Evolutionary conservation across 176 grass and related monocot genomes (phyloP).

Genomic region (Rhynchospora pubera): DNA sequence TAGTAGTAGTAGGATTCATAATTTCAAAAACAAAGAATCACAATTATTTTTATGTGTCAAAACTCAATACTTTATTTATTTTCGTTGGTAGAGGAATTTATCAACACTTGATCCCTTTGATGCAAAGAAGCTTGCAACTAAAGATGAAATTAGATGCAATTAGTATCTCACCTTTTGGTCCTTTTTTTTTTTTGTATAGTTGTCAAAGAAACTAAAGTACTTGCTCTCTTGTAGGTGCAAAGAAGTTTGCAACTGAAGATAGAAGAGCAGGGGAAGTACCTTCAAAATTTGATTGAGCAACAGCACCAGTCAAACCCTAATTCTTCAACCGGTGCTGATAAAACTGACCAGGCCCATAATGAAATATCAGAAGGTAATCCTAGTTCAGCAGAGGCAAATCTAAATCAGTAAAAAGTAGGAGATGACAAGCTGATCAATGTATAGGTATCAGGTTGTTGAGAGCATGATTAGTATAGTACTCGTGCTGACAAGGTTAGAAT

Average conservation of each 20-base stretch:
- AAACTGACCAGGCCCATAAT: background rate
- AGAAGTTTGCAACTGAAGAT: conserved; percentile 25
- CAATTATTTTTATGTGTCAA: too few relatives aligned
- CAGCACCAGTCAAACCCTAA: conserved; percentile 6
- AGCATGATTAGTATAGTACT: conserved; percentile 21
- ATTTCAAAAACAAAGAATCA: too few relatives aligned
- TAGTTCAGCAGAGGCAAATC: background rate
- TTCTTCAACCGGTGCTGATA: conserved; percentile 1
- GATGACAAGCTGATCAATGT: conserved; percentile 10
- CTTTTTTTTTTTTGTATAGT: background rate
- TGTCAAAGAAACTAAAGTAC: background rate
- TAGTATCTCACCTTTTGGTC: background rate
- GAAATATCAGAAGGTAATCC: conserved; percentile 10
- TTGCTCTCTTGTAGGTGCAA: conserved; percentile 3
- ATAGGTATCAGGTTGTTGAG: conserved; percentile 11
- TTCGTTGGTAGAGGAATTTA: too few relatives aligned
- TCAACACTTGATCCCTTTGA: too few relatives aligned
- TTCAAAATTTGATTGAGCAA: conserved; percentile 25
- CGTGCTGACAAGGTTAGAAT: too few relatives aligned
- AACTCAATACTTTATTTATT: too few relatives aligned
- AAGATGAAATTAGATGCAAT: background rate
- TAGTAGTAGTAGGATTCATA: too few relatives aligned
- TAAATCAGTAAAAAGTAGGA: background rate
- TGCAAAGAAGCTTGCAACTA: too few relatives aligned
- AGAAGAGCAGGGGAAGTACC: conserved; percentile 27